Evolutionary conservation across 2,329 filamentous ascomycete genomes (phyloP).

Genomic region (Calonectria crousiana): DNA sequence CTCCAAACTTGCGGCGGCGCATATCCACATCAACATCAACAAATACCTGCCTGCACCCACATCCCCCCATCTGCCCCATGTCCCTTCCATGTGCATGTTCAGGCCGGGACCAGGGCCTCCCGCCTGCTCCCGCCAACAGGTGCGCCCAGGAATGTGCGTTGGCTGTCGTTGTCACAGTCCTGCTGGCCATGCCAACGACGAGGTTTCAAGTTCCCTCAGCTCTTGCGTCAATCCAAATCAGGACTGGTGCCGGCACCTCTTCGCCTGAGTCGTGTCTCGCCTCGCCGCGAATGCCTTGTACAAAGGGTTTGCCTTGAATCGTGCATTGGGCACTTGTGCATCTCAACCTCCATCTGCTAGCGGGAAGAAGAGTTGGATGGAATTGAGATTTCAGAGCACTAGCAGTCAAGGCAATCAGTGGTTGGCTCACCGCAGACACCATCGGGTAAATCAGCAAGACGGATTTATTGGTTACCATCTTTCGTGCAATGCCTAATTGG

Average conservation of each 20-base stretch:
- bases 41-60: conserved; percentile 27
- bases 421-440: not conserved
- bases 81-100: conserved; percentile 18
- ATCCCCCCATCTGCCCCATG: conserved; percentile 35
- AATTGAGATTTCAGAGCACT: not conserved
- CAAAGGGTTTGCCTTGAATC: not conserved
- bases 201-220: conserved; percentile 16
- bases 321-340: conserved; percentile 14
- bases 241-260: not conserved
- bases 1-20: not conserved
- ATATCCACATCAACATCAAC: not conserved
- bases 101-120: conserved; percentile 30
- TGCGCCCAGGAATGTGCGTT: conserved; percentile 24
- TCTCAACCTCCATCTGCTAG: not conserved
- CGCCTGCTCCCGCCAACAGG: conserved; percentile 23
- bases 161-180: conserved; percentile 23
- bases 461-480: not conserved
- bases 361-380: not conserved
- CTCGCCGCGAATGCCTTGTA: not conserved
- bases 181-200: conserved; percentile 12
- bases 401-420: not conserved
- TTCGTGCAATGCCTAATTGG: not conserved
- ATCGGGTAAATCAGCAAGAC: conserved; percentile 1
- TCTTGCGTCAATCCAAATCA: not conserved
- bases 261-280: not conserved